Percentiles rank a stretch among this genome's conserved stretches.
These are phyloP conservation scores for Neurospora sp. DNA, from an alignment of 495 filamentous ascomycete species.

Conservation along the genomic window DNA sequence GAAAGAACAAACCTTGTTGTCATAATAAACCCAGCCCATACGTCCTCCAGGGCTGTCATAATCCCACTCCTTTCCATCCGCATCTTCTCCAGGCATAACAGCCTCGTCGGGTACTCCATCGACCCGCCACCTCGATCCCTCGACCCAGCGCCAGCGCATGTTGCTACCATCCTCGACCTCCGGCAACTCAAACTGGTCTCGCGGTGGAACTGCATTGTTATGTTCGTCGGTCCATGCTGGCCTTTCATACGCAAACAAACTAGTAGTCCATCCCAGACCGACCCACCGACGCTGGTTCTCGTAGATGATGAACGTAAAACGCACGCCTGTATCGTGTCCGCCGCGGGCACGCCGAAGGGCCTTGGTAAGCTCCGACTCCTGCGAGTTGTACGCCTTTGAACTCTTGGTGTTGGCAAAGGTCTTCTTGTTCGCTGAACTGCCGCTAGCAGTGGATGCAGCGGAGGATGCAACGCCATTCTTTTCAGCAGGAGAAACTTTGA, in stretches of 20 bases:
- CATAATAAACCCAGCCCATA: constrained; percentile 91
- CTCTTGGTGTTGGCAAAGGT: not conserved
- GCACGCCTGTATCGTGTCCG: constrained; percentile 58
- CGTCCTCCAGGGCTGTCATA: constrained; percentile 49
- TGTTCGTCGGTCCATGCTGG: constrained; percentile 94
- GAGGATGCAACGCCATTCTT: constrained; percentile 3
- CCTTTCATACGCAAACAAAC: constrained; percentile 79
- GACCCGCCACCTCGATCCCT: constrained; percentile 74
- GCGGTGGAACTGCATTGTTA: constrained; percentile 65
- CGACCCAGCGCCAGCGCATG: constrained; percentile 83
- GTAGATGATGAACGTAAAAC: constrained; percentile 91
- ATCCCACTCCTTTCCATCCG: constrained; percentile 32
- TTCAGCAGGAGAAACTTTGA: constrained; percentile 12
- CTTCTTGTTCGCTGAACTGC: constrained; percentile 1
- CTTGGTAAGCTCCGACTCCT: constrained; percentile 29
- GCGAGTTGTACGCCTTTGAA: constrained; percentile 4
- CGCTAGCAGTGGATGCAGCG: constrained; percentile 9
- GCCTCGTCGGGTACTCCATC: constrained; percentile 59
- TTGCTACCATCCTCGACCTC: constrained; percentile 67
- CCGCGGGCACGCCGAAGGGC: constrained; percentile 23
- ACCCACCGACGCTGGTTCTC: constrained; percentile 97
- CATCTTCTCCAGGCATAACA: constrained; percentile 24
- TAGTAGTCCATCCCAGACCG: constrained; percentile 89
- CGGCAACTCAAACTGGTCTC: constrained; percentile 76
- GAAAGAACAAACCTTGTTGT: constrained; percentile 67